Base-by-base conservation (phyloP, 75 land plant species). In the Cupressus sempervirens region DNA sequence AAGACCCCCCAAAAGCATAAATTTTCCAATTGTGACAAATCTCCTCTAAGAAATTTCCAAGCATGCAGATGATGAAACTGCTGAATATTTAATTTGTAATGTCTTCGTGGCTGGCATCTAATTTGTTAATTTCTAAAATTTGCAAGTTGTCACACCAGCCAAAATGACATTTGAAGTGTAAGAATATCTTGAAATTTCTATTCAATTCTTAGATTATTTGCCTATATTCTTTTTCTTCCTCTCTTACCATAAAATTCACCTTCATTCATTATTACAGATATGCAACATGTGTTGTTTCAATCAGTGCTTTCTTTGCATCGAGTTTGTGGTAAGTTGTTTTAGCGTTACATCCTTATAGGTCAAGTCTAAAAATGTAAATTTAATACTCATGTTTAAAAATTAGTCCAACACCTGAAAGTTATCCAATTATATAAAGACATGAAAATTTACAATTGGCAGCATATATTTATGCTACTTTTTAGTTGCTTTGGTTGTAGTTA, bases 81-180 rank as follows among this genome's bases (percentile, higher is more conserved):
- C 26, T 79, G 29, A 79, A 40, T n/a, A n/a, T 9, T 45, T 79
- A n/a, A 26, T 79, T 43, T n/a, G 48, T 79, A 50, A 45, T 79
- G 45, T 23, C 29, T 73, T 34, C 43, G 50, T 76, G 56, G 18
- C 73, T 76, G 72, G 56, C 4, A 30, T n/a, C 45, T 29, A 74
- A 76, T 76, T 16, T 3, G 18, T 74, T 32, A 18, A 34, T 81
- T 41, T 32, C 46, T 84, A 32, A 38, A 82, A 62, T 87, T 34
- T 92, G 86, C 95, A 96, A 97, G 91, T 96, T 86, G 97, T 94
- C 29, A 41, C 93, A 82, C 97, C 97, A 62, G 98, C 94, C 45
- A 95, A 94, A 81, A 96, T 96, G 98, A 95, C 97, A 32, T 93
- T 93, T 87, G 91, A 94, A 82, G 95, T 96, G 98, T 96, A 91